Conservation (phyloP, 176 grass and related monocot species). For the Rhynchospora tenuis region DNA sequence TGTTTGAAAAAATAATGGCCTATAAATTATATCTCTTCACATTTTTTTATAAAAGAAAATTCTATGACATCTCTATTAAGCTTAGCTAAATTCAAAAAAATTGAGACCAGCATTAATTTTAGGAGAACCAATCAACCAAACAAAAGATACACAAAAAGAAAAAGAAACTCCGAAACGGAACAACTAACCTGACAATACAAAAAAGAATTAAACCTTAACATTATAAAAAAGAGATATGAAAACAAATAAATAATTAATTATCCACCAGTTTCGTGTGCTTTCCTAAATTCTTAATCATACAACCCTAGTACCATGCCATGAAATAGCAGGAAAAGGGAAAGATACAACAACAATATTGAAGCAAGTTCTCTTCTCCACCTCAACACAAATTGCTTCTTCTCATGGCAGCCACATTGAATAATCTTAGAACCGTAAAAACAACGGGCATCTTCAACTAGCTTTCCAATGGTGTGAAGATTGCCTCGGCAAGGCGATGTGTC, state of each 20-base stretch:
- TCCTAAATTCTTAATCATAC: background rate
- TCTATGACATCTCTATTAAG: background rate
- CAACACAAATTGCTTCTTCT: background rate
- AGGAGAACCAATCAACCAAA: background rate
- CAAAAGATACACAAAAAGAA: background rate
- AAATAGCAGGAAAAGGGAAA: background rate
- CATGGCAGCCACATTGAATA: background rate
- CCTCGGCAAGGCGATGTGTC: constrained; percentile 69
- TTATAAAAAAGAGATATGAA: no score
- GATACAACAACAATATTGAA: background rate
- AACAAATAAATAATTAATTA: no score
- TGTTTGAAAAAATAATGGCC: background rate
- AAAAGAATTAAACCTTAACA: no score
- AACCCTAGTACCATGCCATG: background rate
- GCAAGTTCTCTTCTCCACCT: background rate
- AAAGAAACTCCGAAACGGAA: background rate
- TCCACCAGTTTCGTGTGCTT: no score
- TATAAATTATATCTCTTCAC: background rate
- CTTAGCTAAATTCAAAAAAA: background rate
- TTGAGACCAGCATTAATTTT: background rate
- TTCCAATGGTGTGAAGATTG: constrained; percentile 43
- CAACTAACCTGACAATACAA: background rate
- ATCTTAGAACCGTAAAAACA: background rate
- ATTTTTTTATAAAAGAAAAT: background rate
- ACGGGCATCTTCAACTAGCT: background rate